Conservation (phyloP, 768 basidiomycete species). For the Boletus vermiculosoides region DNA sequence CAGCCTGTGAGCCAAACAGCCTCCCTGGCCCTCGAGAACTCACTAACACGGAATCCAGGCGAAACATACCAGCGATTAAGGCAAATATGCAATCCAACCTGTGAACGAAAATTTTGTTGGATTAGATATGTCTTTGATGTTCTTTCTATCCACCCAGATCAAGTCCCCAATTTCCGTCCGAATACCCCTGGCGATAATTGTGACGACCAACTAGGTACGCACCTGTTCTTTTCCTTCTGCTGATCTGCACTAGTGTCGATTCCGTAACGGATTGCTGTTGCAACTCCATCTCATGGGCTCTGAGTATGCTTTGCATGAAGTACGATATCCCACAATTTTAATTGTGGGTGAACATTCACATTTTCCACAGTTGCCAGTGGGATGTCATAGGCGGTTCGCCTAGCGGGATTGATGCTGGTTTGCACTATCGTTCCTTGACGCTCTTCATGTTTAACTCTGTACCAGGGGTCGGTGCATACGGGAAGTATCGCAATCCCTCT, state of each 20-base stretch:
- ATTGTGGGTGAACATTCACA: neutral
- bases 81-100: conserved; percentile 25
- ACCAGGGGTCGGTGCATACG: conserved; percentile 7
- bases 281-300: conserved; percentile 26
- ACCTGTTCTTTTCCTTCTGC: neutral
- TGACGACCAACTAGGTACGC: conserved; percentile 24
- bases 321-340: neutral
- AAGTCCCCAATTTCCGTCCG: conserved; percentile 21
- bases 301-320: conserved; percentile 32
- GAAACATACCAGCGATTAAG: conserved; percentile 26
- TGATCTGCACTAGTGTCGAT: neutral
- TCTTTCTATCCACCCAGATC: conserved; percentile 1
- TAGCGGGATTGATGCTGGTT: conserved; percentile 19
- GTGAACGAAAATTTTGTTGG: conserved; percentile 6
- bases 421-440: neutral
- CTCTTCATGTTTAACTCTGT: neutral
- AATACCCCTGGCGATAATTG: conserved; percentile 28
- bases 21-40: neutral
- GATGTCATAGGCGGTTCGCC: conserved; percentile 9
- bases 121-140: neutral
- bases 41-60: conserved; percentile 8
- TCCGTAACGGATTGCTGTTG: conserved; percentile 26
- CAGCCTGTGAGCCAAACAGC: conserved; percentile 23
- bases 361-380: conserved; percentile 23
- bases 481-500: conserved; percentile 8